Evolutionary conservation across 108 stramenopile genomes (phyloP).

Genomic region (Skeletonema marinoi): DNA sequence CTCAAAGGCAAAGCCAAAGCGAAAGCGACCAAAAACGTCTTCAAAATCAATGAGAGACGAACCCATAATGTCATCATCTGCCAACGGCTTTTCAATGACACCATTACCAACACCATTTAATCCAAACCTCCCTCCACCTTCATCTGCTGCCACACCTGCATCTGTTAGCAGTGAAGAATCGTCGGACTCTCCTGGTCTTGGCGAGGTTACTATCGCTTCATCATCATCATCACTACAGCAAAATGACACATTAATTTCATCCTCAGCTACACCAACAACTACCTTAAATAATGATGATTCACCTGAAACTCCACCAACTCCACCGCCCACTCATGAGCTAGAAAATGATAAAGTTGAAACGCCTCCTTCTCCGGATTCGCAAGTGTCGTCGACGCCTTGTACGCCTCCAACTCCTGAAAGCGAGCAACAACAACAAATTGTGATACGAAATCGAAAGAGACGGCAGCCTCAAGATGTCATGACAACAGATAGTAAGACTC

Average conservation of each 20-base stretch:
- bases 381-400: conserved; percentile 1
- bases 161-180: conserved; percentile 3
- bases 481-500: not conserved
- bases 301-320: not conserved
- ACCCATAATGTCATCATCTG: not conserved
- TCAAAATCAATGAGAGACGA: not conserved
- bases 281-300: not conserved
- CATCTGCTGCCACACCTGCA: not conserved
- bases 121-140: not conserved
- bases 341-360: conserved; percentile 3
- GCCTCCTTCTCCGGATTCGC: conserved; percentile 14
- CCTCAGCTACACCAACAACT: not conserved
- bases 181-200: not conserved
- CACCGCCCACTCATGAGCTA: not conserved
- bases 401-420: conserved; percentile 24
- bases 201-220: not conserved
- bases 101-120: not conserved
- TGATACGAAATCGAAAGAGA: not conserved
- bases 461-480: not conserved
- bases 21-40: conserved; percentile 7
- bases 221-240: not conserved
- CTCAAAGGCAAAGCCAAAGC: conserved; percentile 1
- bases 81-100: not conserved
- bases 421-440: not conserved
- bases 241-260: not conserved